These are phyloP conservation scores for Elsinoe fawcettii DNA, from an alignment of 2,329 filamentous ascomycete species.

Conservation along the genomic window DNA sequence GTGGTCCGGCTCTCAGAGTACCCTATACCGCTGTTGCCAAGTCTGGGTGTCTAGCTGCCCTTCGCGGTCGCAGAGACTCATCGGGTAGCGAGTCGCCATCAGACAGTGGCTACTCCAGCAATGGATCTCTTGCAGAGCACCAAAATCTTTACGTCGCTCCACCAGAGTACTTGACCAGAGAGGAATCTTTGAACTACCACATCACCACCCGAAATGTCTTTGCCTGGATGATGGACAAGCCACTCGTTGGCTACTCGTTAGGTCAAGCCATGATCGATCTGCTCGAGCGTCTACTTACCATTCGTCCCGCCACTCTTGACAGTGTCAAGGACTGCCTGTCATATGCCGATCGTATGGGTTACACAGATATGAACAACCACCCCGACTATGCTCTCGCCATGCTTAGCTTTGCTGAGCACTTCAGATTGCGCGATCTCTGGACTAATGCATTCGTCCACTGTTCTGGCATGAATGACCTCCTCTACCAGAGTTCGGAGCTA, in stretches of 20 bases:
- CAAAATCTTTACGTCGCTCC: conserved; percentile 63
- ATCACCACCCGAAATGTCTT: conserved; percentile 67
- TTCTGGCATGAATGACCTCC: conserved; percentile 62
- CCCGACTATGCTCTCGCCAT: conserved; percentile 61
- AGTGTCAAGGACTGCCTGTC: conserved; percentile 55
- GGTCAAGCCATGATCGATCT: conserved; percentile 57
- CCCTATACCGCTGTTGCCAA: conserved; percentile 51
- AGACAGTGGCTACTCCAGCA: conserved; percentile 25
- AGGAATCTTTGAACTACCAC: conserved; percentile 55
- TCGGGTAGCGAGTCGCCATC: conserved; percentile 23
- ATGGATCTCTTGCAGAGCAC: conserved; percentile 19
- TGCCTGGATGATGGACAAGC: conserved; percentile 58
- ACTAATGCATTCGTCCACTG: conserved; percentile 69
- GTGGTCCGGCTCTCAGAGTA: conserved; percentile 61
- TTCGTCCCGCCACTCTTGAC: conserved; percentile 32
- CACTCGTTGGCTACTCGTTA: conserved; percentile 60
- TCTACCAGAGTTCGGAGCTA: conserved; percentile 53
- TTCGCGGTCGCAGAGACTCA: background rate
- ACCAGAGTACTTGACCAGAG: conserved; percentile 46
- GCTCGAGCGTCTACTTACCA: conserved; percentile 52
- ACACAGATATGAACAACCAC: conserved; percentile 57
- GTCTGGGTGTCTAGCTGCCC: conserved; percentile 41
- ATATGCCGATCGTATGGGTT: conserved; percentile 63
- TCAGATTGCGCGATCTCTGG: conserved; percentile 58
- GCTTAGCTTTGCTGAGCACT: conserved; percentile 60